A percentile compares a stretch with the other conserved stretches of the same genome.
phyloP scores from a whole-genome alignment of 768 basidiomycete genomes.

The Suillus plorans region DNA sequence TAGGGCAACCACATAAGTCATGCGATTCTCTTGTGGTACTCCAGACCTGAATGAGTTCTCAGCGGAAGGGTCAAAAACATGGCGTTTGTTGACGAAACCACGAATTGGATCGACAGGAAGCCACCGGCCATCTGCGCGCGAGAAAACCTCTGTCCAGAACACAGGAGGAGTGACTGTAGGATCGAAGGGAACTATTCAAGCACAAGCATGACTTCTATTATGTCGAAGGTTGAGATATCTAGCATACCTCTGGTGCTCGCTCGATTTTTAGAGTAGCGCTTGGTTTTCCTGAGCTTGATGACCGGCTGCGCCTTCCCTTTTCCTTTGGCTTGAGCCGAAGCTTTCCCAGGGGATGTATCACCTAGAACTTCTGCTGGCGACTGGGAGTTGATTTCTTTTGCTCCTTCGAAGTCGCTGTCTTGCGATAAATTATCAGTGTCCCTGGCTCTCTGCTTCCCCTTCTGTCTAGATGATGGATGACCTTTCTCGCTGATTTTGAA shows the following conservation, averaged over 20 bases:
- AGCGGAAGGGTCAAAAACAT: slow-evolving; percentile 72
- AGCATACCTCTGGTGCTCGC: slow-evolving; percentile 24
- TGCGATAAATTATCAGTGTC: slow-evolving; percentile 26
- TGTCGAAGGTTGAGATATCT: neutral
- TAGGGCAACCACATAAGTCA: slow-evolving; percentile 90
- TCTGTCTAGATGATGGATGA: slow-evolving; percentile 13
- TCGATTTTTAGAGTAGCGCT: slow-evolving; percentile 48
- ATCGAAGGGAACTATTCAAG: slow-evolving; percentile 37
- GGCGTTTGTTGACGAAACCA: slow-evolving; percentile 74
- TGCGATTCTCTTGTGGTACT: slow-evolving; percentile 64
- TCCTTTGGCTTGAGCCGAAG: slow-evolving; percentile 46
- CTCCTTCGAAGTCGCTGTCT: slow-evolving; percentile 42
- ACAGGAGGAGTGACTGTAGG: slow-evolving; percentile 74
- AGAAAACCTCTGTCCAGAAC: slow-evolving; percentile 98
- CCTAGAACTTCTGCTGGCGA: neutral
- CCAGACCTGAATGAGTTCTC: slow-evolving; percentile 13
- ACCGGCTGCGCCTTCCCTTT: slow-evolving; percentile 56
- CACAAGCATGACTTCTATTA: slow-evolving; percentile 1
- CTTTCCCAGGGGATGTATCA: neutral
- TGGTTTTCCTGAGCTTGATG: slow-evolving; percentile 59
- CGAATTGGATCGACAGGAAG: slow-evolving; percentile 89
- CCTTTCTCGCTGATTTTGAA: slow-evolving; percentile 38
- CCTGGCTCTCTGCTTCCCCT: slow-evolving; percentile 8
- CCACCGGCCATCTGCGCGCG: slow-evolving; percentile 88
- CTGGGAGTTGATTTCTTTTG: neutral